These are phyloP conservation scores for Penicillium sp. DNA, from an alignment of 2,329 filamentous ascomycete species.

Conservation along the genomic window DNA sequence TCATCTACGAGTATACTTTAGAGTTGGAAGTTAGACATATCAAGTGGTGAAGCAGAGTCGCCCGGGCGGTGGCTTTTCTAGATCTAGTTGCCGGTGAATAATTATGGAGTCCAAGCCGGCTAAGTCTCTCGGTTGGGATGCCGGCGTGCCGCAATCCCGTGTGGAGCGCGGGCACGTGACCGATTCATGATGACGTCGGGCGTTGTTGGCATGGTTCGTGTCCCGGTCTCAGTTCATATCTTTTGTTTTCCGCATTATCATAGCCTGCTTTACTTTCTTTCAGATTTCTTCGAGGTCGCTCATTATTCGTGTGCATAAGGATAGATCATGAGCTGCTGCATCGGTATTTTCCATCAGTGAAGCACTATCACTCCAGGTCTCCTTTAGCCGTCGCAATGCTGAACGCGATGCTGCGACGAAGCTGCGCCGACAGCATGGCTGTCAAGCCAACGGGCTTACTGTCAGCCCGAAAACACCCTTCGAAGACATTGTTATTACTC, in stretches of 20 bases:
- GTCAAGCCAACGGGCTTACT: slow-evolving; percentile 28
- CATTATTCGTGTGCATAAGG: slow-evolving; percentile 7
- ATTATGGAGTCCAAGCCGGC: neutral
- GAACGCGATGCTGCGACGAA: slow-evolving; percentile 33
- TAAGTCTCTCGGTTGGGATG: neutral
- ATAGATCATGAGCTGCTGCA: slow-evolving; percentile 10
- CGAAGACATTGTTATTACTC: slow-evolving; percentile 11
- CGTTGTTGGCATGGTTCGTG: neutral
- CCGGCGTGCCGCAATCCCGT: slow-evolving; percentile 10
- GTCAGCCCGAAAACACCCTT: slow-evolving; percentile 20
- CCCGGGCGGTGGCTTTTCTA: neutral
- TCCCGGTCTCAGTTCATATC: neutral
- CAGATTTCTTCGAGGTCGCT: neutral
- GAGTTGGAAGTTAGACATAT: slow-evolving; percentile 12
- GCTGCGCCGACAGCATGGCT: slow-evolving; percentile 28
- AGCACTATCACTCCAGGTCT: slow-evolving; percentile 9
- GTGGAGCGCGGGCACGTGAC: slow-evolving; percentile 11
- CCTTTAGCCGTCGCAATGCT: slow-evolving; percentile 20
- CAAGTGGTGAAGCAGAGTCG: neutral
- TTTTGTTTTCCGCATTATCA: neutral
- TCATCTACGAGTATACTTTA: slow-evolving; percentile 18
- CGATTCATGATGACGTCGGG: slow-evolving; percentile 11
- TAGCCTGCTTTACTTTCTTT: slow-evolving; percentile 2
- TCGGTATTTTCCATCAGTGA: slow-evolving; percentile 10
- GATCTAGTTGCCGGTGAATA: slow-evolving; percentile 10